A percentile compares a stretch with the other conserved stretches of the same genome.
Conservation (phyloP, 2,329 filamentous ascomycete species). For the Colletotrichum somersetense region DNA sequence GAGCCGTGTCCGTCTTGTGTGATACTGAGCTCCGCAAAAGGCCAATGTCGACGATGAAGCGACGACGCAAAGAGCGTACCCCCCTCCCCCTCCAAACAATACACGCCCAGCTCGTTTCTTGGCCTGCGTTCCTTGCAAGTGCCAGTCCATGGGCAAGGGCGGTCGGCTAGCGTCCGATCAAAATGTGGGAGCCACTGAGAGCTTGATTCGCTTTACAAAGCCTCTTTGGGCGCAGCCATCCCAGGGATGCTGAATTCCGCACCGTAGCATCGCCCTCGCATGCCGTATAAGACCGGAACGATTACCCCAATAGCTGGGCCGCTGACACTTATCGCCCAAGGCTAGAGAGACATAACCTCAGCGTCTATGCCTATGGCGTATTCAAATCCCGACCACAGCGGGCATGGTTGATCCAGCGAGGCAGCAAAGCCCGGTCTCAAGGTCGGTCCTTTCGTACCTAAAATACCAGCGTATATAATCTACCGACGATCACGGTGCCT, state of each 20-base stretch:
- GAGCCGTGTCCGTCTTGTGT: conserved; percentile 34
- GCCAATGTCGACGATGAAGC: conserved; percentile 33
- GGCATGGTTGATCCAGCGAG: not conserved
- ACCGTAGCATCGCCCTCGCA: conserved; percentile 17
- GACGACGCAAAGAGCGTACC: conserved; percentile 18
- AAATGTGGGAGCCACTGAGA: conserved; percentile 38
- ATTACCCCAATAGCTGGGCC: conserved; percentile 11
- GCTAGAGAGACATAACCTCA: conserved; percentile 6
- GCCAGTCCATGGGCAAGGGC: conserved; percentile 25
- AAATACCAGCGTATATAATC: not conserved
- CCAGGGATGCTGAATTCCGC: conserved; percentile 34
- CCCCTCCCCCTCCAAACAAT: conserved; percentile 13
- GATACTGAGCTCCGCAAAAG: conserved; percentile 37
- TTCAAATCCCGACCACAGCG: not conserved
- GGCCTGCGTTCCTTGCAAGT: conserved; percentile 29
- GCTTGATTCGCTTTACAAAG: conserved; percentile 42
- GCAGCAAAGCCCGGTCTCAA: not conserved
- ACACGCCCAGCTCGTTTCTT: conserved; percentile 12
- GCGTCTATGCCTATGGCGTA: not conserved
- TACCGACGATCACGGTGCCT: not conserved
- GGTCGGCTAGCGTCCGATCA: conserved; percentile 39
- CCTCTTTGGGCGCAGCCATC: conserved; percentile 37
- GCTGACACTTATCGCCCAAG: not conserved
- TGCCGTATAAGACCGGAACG: conserved; percentile 1
- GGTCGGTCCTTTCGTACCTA: too few relatives aligned